Conservation (phyloP, 495 filamentous ascomycete species). For the Penicillium arizonense region DNA sequence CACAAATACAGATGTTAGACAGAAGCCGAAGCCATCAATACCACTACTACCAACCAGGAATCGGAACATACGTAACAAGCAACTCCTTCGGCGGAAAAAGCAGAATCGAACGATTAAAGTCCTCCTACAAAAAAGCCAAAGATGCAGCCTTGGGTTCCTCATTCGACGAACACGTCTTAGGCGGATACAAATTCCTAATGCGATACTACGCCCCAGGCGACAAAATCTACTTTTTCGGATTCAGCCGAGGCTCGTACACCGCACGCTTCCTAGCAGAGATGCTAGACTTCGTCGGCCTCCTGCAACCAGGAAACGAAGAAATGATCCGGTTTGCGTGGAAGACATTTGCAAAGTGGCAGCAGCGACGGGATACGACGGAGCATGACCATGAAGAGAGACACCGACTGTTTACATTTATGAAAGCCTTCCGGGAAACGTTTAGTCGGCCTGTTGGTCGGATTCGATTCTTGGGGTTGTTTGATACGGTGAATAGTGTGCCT, state of each 20-base stretch:
- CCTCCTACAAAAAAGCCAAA: constrained; percentile 78
- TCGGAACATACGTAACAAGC: constrained; percentile 78
- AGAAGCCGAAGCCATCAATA: constrained; percentile 49
- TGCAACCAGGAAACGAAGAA: constrained; percentile 81
- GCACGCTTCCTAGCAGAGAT: constrained; percentile 85
- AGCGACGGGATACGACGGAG: constrained; percentile 54
- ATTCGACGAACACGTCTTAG: constrained; percentile 81
- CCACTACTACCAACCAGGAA: constrained; percentile 60
- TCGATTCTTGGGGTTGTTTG: constrained; percentile 47
- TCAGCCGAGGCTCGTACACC: constrained; percentile 81
- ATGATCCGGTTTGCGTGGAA: constrained; percentile 86
- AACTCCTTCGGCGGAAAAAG: constrained; percentile 65
- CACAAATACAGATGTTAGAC: constrained; percentile 46
- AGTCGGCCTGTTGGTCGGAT: constrained; percentile 73
- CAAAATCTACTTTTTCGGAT: constrained; percentile 80
- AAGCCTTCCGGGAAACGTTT: constrained; percentile 82
- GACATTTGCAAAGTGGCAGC: constrained; percentile 83
- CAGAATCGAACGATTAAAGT: constrained; percentile 60
- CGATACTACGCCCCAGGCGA: constrained; percentile 78
- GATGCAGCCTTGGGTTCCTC: constrained; percentile 82
- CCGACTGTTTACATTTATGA: constrained; percentile 73
- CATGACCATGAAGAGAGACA: constrained; percentile 59
- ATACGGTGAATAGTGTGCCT: constrained; percentile 75
- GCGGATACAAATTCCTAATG: constrained; percentile 87
- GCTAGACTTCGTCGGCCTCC: constrained; percentile 78